Percentiles rank a stretch among this genome's conserved stretches.
Evolutionary conservation across 306 rosid species (phyloP).

Genomic region (Luffa acutangula): DNA sequence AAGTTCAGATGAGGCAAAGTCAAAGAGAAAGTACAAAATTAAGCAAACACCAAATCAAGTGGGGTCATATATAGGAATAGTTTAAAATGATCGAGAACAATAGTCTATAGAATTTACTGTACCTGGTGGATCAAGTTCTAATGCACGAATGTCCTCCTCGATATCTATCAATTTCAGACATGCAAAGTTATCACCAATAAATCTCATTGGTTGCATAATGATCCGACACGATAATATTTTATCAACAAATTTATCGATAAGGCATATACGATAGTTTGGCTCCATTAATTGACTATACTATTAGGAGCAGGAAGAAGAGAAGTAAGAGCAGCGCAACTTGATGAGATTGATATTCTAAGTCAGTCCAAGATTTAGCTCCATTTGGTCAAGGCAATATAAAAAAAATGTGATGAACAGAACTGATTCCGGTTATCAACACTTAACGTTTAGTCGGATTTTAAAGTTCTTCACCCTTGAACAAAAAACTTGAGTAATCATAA

Average conservation of each 20-base stretch:
- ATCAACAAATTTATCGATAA: background rate
- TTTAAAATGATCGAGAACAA: background rate
- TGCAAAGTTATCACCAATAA: background rate
- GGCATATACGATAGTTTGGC: background rate
- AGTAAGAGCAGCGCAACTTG: background rate
- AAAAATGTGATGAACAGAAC: background rate
- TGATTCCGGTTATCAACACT: background rate
- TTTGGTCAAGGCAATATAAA: background rate
- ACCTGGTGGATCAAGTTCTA: constrained; percentile 10
- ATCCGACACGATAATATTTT: background rate
- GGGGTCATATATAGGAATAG: background rate
- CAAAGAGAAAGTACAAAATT: constrained; percentile 9
- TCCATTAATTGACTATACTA: background rate
- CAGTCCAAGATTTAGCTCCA: background rate
- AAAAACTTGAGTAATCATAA: background rate
- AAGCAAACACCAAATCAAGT: background rate
- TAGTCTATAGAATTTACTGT: background rate
- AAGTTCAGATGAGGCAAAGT: constrained; percentile 7
- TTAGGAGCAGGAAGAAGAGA: background rate
- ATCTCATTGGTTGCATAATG: background rate
- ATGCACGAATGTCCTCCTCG: constrained; percentile 8
- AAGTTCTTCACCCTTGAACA: no score
- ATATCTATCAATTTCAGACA: background rate
- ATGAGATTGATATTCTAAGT: background rate
- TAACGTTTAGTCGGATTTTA: background rate